Evolutionary conservation across 2,329 filamentous ascomycete genomes (phyloP).

Genomic region (Fragosphaeria purpurea): DNA sequence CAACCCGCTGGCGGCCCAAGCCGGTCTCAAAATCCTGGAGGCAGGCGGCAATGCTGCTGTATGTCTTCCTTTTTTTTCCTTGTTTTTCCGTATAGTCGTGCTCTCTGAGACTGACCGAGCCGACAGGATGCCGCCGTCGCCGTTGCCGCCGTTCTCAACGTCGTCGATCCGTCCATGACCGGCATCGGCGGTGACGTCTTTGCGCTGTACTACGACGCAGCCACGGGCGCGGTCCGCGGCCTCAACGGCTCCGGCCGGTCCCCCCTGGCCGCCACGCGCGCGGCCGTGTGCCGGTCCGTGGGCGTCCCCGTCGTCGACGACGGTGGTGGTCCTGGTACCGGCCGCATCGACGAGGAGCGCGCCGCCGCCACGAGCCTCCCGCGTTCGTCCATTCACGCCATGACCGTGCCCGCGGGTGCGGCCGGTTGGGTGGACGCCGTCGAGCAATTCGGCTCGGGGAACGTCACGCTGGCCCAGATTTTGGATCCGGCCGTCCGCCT

Average conservation of each 20-base stretch:
- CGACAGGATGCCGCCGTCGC: constrained; percentile 80
- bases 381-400: constrained; percentile 61
- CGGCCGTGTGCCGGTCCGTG: constrained; percentile 58
- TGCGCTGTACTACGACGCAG: constrained; percentile 77
- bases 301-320: constrained; percentile 34
- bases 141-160: constrained; percentile 76
- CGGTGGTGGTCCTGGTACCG: constrained; percentile 16
- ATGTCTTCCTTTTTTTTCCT: constrained; percentile 25
- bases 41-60: constrained; percentile 87
- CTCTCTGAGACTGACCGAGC: background rate
- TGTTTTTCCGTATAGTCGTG: background rate
- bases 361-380: constrained; percentile 45
- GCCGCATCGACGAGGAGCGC: constrained; percentile 17
- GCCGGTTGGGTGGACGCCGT: constrained; percentile 81
- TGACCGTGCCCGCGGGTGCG: constrained; percentile 56
- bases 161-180: constrained; percentile 83
- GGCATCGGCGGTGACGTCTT: constrained; percentile 96
- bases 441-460: constrained; percentile 77
- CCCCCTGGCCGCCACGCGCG: constrained; percentile 56
- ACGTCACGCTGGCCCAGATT: constrained; percentile 62
- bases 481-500: constrained; percentile 72
- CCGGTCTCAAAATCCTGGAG: constrained; percentile 68
- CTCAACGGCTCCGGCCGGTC: constrained; percentile 88
- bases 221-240: constrained; percentile 67
- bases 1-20: constrained; percentile 77